Conservation (phyloP, 345 rosid species). For the Laguncularia racemosa region DNA sequence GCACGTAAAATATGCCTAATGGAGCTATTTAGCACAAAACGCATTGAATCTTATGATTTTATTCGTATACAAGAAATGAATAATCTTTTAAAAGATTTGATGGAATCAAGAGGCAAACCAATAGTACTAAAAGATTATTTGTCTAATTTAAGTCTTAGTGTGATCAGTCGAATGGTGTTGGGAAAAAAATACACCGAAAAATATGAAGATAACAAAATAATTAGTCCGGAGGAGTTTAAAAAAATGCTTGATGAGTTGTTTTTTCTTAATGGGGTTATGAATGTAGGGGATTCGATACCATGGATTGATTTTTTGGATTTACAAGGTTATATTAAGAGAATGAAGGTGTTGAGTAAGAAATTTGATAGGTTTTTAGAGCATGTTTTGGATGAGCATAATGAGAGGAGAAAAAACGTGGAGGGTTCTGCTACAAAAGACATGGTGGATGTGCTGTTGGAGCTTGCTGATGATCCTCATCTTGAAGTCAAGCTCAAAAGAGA, state of each 20-base stretch:
- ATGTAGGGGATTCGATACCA: conserved; percentile 9
- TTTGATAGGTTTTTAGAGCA: conserved; percentile 5
- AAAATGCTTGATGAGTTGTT: conserved; percentile 6
- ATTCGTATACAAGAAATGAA: conserved; percentile 19
- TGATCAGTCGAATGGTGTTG: conserved; percentile 1
- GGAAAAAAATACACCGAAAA: conserved; percentile 1
- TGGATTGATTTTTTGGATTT: conserved; percentile 3
- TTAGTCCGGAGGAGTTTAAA: conserved; percentile 3
- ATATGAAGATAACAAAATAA: background rate
- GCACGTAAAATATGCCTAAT: conserved; percentile 19
- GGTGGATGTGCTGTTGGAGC: conserved; percentile 1
- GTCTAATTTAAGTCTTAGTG: background rate
- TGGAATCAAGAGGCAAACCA: no score
- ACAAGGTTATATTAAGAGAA: conserved; percentile 10
- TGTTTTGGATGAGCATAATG: background rate
- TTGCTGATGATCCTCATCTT: background rate
- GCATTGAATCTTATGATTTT: conserved; percentile 18
- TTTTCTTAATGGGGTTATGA: background rate
- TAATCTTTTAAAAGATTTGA: no score
- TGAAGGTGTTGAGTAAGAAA: conserved; percentile 8
- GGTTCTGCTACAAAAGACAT: background rate
- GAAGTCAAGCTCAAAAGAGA: background rate
- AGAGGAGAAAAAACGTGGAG: background rate
- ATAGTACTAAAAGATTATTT: background rate
- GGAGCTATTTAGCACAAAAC: conserved; percentile 17